These are phyloP conservation scores for Suillus fuscotomentosus DNA, from an alignment of 768 basidiomycete species.

Conservation along the genomic window DNA sequence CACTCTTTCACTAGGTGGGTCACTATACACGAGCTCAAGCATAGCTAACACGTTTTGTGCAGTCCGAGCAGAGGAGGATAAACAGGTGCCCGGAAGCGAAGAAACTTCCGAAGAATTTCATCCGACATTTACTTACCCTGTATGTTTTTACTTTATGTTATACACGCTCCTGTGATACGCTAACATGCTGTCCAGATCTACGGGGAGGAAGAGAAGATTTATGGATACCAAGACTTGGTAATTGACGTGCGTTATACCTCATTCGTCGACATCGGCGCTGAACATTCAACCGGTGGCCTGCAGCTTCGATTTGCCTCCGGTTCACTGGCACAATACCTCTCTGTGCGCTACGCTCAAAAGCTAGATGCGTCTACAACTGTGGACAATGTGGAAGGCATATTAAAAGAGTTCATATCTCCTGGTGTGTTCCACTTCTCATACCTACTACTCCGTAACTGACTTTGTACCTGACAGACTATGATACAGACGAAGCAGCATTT, in stretches of 20 bases:
- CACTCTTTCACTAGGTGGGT: conserved; percentile 67
- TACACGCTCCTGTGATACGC: not conserved
- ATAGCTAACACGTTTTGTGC: conserved; percentile 8
- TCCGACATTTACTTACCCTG: conserved; percentile 93
- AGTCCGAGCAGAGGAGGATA: conserved; percentile 76
- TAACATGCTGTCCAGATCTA: conserved; percentile 59
- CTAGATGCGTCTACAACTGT: conserved; percentile 66
- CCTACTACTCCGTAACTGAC: not conserved
- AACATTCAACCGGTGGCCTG: not conserved
- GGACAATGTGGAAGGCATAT: conserved; percentile 81
- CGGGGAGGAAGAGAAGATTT: conserved; percentile 95
- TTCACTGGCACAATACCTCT: conserved; percentile 74
- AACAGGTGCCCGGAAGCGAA: conserved; percentile 49
- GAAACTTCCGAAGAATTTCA: conserved; percentile 71
- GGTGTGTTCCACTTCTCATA: conserved; percentile 37
- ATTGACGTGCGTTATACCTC: conserved; percentile 66
- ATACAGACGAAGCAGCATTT: conserved; percentile 67
- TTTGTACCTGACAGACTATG: conserved; percentile 51
- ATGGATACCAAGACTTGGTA: conserved; percentile 83
- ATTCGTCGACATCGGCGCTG: conserved; percentile 5
- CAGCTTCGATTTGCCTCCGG: conserved; percentile 89
- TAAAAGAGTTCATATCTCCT: conserved; percentile 75
- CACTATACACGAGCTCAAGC: not conserved
- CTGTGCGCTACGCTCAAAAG: conserved; percentile 64
- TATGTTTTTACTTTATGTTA: conserved; percentile 32